Conservation (phyloP, 75 land plant species). For the Sequoiadendron giganteum region DNA sequence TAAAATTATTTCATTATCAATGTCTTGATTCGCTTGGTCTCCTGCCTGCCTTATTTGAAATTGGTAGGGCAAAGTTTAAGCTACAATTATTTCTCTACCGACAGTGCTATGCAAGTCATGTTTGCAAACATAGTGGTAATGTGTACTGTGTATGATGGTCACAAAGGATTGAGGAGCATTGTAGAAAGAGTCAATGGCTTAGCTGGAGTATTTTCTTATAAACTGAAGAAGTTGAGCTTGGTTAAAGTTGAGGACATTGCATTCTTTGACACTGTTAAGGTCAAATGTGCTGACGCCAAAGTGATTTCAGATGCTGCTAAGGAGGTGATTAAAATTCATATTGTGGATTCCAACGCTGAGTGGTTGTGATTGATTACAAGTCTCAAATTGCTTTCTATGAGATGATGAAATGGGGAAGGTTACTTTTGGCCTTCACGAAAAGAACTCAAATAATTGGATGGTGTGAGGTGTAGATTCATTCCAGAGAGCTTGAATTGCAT, state of each 20-base stretch:
- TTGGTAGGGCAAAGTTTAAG: too few relatives aligned
- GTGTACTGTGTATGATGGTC: constrained; percentile 20
- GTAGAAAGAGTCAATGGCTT: constrained; percentile 22
- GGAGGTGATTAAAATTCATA: constrained; percentile 28
- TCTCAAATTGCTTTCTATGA: background rate
- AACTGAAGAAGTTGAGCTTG: constrained; percentile 27
- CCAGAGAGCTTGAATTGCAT: too few relatives aligned
- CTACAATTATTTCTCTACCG: too few relatives aligned
- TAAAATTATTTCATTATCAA: too few relatives aligned
- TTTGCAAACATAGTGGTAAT: constrained; percentile 20
- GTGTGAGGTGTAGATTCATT: too few relatives aligned
- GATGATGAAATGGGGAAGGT: too few relatives aligned
- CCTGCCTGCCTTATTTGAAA: too few relatives aligned
- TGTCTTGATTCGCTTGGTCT: too few relatives aligned
- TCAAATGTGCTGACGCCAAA: constrained; percentile 23
- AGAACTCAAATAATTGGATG: too few relatives aligned
- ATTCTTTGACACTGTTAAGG: too few relatives aligned
- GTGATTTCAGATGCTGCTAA: constrained; percentile 28
- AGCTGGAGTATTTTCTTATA: constrained; percentile 36
- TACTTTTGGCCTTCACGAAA: too few relatives aligned
- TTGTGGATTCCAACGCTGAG: constrained; percentile 30
- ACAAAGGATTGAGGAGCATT: constrained; percentile 19
- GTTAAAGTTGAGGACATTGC: constrained; percentile 19
- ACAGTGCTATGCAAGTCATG: constrained; percentile 13
- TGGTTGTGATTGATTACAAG: constrained; percentile 18